Evolutionary conservation across 495 filamentous ascomycete species (phyloP), one percentile per base, ranked within the genome.

Genomic region (Podospora anserina): DNA sequence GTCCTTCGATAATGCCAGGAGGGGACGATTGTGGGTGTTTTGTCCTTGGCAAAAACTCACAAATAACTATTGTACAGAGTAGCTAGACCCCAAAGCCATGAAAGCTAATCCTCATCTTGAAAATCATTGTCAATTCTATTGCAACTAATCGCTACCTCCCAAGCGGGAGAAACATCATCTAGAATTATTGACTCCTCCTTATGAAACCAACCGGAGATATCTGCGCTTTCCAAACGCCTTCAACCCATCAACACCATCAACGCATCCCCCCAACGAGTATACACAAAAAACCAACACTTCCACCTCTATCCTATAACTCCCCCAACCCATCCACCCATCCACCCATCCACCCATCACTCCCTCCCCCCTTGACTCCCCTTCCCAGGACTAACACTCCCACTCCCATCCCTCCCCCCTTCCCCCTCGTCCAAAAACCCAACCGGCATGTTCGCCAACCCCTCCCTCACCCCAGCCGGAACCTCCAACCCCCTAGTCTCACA

Each of bases 401-500:
- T 16, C 39, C 2, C 39, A 49, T 16, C 39, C 39, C 39, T 16
- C 39, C 15, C 39, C 39, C 1, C 39, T 11, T 11, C 9, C 9
- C 39, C 11, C 39, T 11, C 39, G 13, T 49, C 39, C 39, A 49
- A 49, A 49, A 49, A 49, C 9, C 39, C 39, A 5, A 49, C 15
- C 39, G 27, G 59, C 16, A 18, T 26, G 13, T 18, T 18, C 27
- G 30, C 16, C 23, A 66, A 70, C 74, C 49, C 74, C 74, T 18
- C 44, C 67, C 70, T 77, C 19, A 70, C 19, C 27, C 68, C 56
- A 3, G 60, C 39, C 4, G 69, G 69, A 2, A 80, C 74, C 0
- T 49, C 11, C 4, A 71, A 59, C 7, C 78, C 77, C 2, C 32
- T 72, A 3, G 34, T 65, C 32, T 79, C 76, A 16, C 75, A 61